Conservation (phyloP, 129 eudicot genomes). For the Sambucus nigra region DNA sequence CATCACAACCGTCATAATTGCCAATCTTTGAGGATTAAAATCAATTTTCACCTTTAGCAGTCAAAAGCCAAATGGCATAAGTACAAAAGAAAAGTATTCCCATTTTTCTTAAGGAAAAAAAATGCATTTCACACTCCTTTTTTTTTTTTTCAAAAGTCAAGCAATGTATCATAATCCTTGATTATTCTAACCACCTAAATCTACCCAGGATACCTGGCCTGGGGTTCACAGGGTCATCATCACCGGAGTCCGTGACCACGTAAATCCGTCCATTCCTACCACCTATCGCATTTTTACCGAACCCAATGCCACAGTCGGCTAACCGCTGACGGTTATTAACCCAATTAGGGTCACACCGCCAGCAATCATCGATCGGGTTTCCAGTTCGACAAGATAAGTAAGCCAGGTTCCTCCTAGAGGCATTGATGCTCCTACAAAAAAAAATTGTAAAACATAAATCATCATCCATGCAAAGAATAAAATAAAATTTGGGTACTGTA, state of each 20-base stretch:
- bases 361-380: constrained; percentile 86
- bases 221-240: constrained; percentile 67
- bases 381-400: constrained; percentile 65
- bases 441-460: not conserved
- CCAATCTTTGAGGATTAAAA: too few relatives aligned
- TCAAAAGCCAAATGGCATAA: too few relatives aligned
- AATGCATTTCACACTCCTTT: not conserved
- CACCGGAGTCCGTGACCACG: constrained; percentile 60
- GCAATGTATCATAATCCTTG: too few relatives aligned
- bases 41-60: too few relatives aligned
- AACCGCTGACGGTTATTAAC: constrained; percentile 49
- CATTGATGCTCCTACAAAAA: constrained; percentile 39
- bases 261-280: constrained; percentile 61
- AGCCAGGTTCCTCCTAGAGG: constrained; percentile 67
- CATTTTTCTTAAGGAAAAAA: too few relatives aligned
- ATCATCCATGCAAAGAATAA: constrained; percentile 1
- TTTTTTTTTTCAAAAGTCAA: too few relatives aligned
- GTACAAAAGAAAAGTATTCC: too few relatives aligned
- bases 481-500: too few relatives aligned
- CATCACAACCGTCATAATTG: too few relatives aligned
- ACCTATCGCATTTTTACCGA: constrained; percentile 72
- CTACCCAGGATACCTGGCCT: constrained; percentile 33
- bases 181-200: too few relatives aligned
- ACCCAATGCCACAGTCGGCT: constrained; percentile 87
- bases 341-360: constrained; percentile 90